Base-by-base conservation (phyloP, 1,139 yeast genomes). In the Yamadazyma mexicana region DNA sequence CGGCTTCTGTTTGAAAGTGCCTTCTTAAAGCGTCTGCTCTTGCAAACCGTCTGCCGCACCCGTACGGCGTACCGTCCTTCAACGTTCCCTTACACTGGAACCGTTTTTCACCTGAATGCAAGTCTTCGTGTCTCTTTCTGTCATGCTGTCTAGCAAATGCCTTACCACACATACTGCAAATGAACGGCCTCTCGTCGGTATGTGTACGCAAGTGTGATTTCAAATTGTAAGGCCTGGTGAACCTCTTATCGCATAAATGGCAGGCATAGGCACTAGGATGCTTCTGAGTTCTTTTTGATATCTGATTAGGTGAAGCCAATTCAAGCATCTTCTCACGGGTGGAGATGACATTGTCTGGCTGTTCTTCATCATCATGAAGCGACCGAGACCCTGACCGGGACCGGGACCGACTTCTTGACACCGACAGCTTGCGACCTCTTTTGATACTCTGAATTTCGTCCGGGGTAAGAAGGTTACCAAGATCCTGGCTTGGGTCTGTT, bases 121-220 rank as follows among this genome's bases (percentile, higher is more conserved):
- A 69, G 46, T 88, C 95, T 58, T 91, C 97, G 57, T 92, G 98
- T 32, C 98, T 75, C 58, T 88, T 89, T 31, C 95, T 69, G 62
- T 92, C 98, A 56, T 92, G 98, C 56, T 89, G 96, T 43, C 98
- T 69, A 0, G 98, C 97, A 74, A 92, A 92, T 3, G 96, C 92
- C 61, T 89, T 88, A 7, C 94, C 94, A 64, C 98, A 92, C 5
- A 84, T 78, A 12, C 79, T 73, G 64, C 98, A 92, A 18, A 81
- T 75, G 58, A 81, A 92, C 4, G 98, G 98, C 44, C 95, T 71
- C 58, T 92, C 98, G 58, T 89, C 91, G 0, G 97, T 91, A 59
- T 92, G 98, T 0, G 98, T 91, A 43, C 96, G 69, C 54, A 87
- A 67, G 64, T 92, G 98, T 0, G 96, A 87, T 52, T 92, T 87